These are phyloP conservation scores for Aspergillus costaricaensis DNA, from an alignment of 2,329 filamentous ascomycete genomes.

Conservation along the genomic window DNA sequence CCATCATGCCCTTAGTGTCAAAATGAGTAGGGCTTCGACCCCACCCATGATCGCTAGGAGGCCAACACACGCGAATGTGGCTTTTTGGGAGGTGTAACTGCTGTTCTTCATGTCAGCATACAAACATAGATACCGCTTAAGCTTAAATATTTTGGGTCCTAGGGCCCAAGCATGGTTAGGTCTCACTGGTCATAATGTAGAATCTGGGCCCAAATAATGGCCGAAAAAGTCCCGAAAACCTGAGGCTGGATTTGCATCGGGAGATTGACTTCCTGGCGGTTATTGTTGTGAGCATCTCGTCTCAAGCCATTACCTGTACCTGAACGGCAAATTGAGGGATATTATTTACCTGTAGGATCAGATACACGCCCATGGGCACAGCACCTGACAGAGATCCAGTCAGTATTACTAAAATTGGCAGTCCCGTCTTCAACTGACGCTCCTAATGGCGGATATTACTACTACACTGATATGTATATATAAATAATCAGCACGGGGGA, in stretches of 20 bases:
- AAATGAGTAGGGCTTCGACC: neutral
- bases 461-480: too few species aligned
- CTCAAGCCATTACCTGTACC: too few species aligned
- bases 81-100: neutral
- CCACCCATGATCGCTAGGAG: neutral
- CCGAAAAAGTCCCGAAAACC: neutral
- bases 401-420: too few species aligned
- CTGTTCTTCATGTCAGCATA: neutral
- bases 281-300: too few species aligned
- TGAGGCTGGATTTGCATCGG: neutral
- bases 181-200: neutral
- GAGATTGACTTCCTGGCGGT: neutral
- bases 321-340: too few species aligned
- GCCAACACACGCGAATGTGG: neutral
- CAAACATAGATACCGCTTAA: fast-evolving
- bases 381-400: neutral
- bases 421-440: too few species aligned
- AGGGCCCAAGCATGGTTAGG: too few species aligned
- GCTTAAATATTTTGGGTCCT: fast-evolving
- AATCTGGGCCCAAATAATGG: neutral
- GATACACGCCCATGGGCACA: neutral
- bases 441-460: too few species aligned
- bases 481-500: neutral
- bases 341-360: neutral
- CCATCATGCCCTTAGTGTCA: neutral